A percentile compares a stretch with the other conserved stretches of the same genome.
Conservation (phyloP, 2,329 filamentous ascomycete genomes). For the Fusarium hostae region DNA sequence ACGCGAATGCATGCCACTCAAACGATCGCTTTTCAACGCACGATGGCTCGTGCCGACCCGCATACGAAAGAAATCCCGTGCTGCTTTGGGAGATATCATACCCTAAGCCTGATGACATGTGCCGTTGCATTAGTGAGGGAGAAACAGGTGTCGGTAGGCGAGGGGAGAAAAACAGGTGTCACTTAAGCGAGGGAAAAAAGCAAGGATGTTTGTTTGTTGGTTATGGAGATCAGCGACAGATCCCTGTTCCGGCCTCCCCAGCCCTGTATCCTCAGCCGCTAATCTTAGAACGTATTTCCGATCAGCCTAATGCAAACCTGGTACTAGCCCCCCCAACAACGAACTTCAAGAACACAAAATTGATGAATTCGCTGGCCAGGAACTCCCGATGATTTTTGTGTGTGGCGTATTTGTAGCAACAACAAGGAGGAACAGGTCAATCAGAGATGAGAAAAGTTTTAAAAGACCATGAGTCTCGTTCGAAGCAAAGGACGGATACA, state of each 20-base stretch:
- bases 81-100: not conserved
- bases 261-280: not conserved
- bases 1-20: not conserved
- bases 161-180: no score
- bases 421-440: rapidly evolving
- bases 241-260: no score
- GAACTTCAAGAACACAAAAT: no score
- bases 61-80: not conserved
- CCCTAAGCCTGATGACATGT: not conserved
- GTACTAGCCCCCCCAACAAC: not conserved
- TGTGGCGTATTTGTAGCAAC: no score
- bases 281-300: not conserved
- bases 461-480: not conserved
- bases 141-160: no score
- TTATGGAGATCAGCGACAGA: no score
- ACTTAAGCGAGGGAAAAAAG: no score
- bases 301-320: not conserved
- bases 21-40: no score
- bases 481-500: not conserved
- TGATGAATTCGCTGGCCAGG: no score
- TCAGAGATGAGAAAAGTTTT: not conserved
- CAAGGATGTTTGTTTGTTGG: no score
- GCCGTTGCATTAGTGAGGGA: not conserved
- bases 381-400: no score
- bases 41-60: not conserved